These are phyloP conservation scores for Lactarius sanguifluus DNA, from an alignment of 768 basidiomycete species.

Conservation along the genomic window DNA sequence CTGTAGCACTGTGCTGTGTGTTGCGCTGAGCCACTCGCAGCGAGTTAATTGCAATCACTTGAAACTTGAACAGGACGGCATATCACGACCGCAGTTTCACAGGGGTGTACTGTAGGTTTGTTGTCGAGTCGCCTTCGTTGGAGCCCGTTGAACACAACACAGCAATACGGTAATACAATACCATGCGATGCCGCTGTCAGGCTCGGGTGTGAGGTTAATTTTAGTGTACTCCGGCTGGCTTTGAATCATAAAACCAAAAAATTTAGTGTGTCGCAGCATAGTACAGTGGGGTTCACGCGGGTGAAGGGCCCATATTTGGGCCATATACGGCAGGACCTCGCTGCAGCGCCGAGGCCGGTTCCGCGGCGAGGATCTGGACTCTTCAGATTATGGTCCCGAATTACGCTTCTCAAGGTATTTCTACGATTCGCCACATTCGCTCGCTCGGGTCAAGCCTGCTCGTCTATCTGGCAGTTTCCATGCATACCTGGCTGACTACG, in stretches of 20 bases:
- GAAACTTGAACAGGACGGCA: conserved; percentile 1
- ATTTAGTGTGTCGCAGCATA: conserved; percentile 1
- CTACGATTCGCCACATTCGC: conserved; percentile 6
- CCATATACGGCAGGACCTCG: conserved; percentile 9
- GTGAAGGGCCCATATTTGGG: no score
- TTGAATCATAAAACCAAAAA: conserved; percentile 15
- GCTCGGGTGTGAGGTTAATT: conserved; percentile 7
- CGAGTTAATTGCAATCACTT: not conserved
- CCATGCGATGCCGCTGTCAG: conserved; percentile 1
- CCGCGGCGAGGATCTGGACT: conserved; percentile 27
- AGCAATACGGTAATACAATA: conserved; percentile 9
- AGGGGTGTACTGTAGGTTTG: not conserved
- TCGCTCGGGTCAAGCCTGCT: conserved; percentile 22
- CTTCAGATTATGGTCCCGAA: conserved; percentile 17
- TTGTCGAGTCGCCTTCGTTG: not conserved
- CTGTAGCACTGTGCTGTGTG: conserved; percentile 4
- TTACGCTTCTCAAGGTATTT: conserved; percentile 15
- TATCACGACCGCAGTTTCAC: conserved; percentile 1
- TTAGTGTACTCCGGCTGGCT: conserved; percentile 9
- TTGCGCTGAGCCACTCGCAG: conserved; percentile 4
- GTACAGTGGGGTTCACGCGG: conserved; percentile 14
- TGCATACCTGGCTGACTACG: conserved; percentile 21
- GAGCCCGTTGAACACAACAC: not conserved
- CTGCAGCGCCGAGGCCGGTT: conserved; percentile 27
- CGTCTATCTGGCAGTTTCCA: conserved; percentile 29